A percentile compares a stretch with the other conserved stretches of the same genome.
Evolutionary conservation across 257 asterid species (phyloP).

Genomic region (Lantana camara): DNA sequence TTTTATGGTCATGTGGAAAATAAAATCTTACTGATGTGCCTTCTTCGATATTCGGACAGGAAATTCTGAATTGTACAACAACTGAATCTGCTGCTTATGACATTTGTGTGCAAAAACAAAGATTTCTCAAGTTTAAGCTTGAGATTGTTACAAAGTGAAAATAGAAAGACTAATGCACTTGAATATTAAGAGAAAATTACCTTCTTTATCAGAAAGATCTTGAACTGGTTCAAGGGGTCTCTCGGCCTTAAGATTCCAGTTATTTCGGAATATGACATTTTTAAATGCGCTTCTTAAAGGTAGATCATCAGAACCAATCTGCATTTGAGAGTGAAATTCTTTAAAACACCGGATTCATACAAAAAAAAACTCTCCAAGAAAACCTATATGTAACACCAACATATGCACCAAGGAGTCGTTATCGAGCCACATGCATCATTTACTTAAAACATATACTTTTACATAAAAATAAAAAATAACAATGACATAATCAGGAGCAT

Average conservation of each 20-base stretch:
- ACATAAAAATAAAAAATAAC: too few species aligned
- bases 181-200: conserved; percentile 37
- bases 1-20: conserved; percentile 19
- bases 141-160: background rate
- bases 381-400: too few species aligned
- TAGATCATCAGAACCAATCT: conserved; percentile 84
- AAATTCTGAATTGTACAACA: conserved; percentile 76
- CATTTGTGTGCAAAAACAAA: conserved; percentile 23
- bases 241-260: conserved; percentile 49
- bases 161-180: conserved; percentile 12
- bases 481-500: too few species aligned
- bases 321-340: conserved; percentile 33
- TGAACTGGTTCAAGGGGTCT: conserved; percentile 47
- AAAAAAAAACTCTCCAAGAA: too few species aligned
- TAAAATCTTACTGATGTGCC: conserved; percentile 69
- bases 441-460: too few species aligned
- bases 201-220: conserved; percentile 47
- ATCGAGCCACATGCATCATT: too few species aligned
- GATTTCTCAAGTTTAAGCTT: conserved; percentile 13
- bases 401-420: too few species aligned
- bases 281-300: conserved; percentile 91
- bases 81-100: conserved; percentile 66
- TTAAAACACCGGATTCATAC: background rate
- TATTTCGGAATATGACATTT: conserved; percentile 68
- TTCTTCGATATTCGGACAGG: conserved; percentile 77